Percentiles rank a stretch among this genome's conserved stretches.
These are phyloP conservation scores for Halophytophthora polymorphica DNA, from an alignment of 352 stramenopile genomes.

Conservation along the genomic window DNA sequence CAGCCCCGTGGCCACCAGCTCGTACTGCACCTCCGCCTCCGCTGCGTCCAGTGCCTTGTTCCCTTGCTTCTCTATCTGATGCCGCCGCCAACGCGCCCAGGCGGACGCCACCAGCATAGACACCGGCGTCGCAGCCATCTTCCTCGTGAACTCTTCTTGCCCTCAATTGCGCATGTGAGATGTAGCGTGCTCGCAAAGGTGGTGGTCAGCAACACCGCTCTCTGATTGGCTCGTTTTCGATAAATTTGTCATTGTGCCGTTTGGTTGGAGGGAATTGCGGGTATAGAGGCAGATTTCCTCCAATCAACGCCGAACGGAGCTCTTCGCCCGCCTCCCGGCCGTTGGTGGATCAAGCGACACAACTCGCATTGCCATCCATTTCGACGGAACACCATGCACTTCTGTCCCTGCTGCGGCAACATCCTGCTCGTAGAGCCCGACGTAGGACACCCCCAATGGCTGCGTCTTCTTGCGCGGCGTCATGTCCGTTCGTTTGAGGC, in stretches of 20 bases:
- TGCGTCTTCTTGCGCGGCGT: conserved; percentile 2
- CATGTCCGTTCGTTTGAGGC: not conserved
- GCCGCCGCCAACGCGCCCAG: conserved; percentile 24
- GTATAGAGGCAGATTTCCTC: too few species aligned
- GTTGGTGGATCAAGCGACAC: too few species aligned
- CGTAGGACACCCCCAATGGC: conserved; percentile 25
- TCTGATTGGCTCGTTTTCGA: too few species aligned
- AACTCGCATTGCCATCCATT: not conserved
- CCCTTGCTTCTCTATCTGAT: conserved; percentile 5
- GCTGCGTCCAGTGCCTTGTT: conserved; percentile 4
- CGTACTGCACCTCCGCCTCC: conserved; percentile 44
- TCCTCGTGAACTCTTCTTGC: too few species aligned
- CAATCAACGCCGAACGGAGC: too few species aligned
- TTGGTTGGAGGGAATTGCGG: too few species aligned
- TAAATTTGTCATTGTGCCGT: too few species aligned
- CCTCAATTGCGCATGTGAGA: too few species aligned
- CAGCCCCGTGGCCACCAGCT: conserved; percentile 45
- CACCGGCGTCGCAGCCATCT: not conserved
- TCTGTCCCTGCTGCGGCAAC: conserved; percentile 89
- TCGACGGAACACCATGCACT: conserved; percentile 60
- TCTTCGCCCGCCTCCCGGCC: too few species aligned
- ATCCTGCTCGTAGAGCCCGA: conserved; percentile 89
- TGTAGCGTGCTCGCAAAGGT: too few species aligned
- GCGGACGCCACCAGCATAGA: conserved; percentile 8
- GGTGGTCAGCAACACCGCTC: too few species aligned